Evolutionary conservation across 176 grass and related monocot genomes (phyloP), one percentile per base, ranked within the genome.

Genomic region (Bolboschoenus planiculmis): DNA sequence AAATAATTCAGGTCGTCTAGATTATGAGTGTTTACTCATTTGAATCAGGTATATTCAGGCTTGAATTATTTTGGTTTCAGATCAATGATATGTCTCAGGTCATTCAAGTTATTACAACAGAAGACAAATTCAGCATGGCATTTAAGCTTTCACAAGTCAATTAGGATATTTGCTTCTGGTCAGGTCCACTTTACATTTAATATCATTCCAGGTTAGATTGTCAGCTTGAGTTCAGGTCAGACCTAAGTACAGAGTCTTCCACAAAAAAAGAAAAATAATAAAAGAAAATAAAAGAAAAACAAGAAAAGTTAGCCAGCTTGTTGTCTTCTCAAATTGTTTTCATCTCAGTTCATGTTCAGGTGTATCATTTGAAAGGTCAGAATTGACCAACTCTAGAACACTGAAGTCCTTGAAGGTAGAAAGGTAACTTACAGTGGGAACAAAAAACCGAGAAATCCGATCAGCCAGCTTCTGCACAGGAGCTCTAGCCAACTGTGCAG

Each of bases 401-500:
- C 18, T 44, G 8, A 72, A 72, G 0, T 44, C 3, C 67, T 24
- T 24, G 74, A 35, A 68, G 47, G 77, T 79, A 50, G 10, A 46
- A 62, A 76, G 39, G 30, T 16, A 87, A 83, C 92, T 85, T 91
- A 99, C 96, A 75, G 89, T 91, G 86, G 96, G 96, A 65, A 99
- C 90, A 84, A 99, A 99, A 84, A 93, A 91, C 0, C 92, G 82
- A 80, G 96, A 99, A 90, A 99, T 95, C 36, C 80, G 91, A 81
- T 99, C 96, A 67, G 96, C 96, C 67, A 99, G 80, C 58, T 91
- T 91, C 79, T 99, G 92, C 76, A 99, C 92, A 62, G 96, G 96
- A 89, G 96, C 96, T 86, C 96, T 91, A 84, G 85, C 86, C 78
- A 99, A 90, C 88, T 99, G 96, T 82, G 96, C 96, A 67, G 91